A percentile compares a stretch with the other conserved stretches of the same genome.
Conservation (phyloP, 306 rosid genomes). For the Leucaena leucocephala region DNA sequence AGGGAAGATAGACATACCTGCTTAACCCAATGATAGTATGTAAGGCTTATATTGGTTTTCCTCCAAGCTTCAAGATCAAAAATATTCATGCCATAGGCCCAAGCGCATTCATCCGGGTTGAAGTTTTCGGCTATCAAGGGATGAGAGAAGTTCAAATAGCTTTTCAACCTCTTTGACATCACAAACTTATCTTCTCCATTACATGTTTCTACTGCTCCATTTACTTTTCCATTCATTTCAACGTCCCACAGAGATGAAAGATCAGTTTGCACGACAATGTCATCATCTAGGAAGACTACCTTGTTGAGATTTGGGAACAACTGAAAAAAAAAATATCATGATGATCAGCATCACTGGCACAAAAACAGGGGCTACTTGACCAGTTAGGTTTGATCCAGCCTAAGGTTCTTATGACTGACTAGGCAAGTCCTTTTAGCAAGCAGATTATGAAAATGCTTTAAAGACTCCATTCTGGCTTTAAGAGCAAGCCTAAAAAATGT, state of each 20-base stretch:
- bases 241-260: constrained; percentile 97
- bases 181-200: constrained; percentile 91
- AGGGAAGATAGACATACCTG: constrained; percentile 51
- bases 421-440: neutral
- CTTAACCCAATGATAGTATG: constrained; percentile 88
- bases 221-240: constrained; percentile 89
- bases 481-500: neutral
- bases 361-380: neutral
- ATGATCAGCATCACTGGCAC: constrained; percentile 31
- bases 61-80: constrained; percentile 97
- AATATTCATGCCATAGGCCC: constrained; percentile 99
- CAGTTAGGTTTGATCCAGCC: neutral
- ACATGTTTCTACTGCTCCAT: constrained; percentile 98
- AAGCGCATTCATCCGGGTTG: constrained; percentile 82
- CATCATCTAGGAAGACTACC: constrained; percentile 96
- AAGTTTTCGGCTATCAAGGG: constrained; percentile 70
- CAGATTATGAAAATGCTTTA: neutral
- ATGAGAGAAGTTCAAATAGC: constrained; percentile 96
- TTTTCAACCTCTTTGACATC: constrained; percentile 89
- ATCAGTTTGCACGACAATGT: constrained; percentile 93
- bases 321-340: constrained; percentile 48
- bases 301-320: constrained; percentile 90
- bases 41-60: constrained; percentile 83
- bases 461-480: neutral
- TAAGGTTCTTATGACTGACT: neutral